Percentiles rank a stretch among this genome's conserved stretches.
phyloP scores from a whole-genome alignment of 78 protist species.

The Dictyostelium purpureum region DNA sequence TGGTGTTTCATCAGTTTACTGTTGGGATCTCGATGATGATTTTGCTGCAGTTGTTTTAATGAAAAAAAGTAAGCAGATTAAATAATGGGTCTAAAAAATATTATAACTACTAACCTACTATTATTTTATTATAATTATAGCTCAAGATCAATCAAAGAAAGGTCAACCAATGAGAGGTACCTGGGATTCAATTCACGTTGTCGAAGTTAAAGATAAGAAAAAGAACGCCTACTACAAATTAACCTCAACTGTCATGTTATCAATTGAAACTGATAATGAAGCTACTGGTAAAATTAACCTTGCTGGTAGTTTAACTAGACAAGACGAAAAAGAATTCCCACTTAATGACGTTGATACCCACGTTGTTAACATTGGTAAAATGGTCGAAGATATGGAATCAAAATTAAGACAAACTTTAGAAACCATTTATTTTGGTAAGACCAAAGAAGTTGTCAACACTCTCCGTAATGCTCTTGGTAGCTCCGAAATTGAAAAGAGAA shows the following conservation, averaged over 20 bases:
- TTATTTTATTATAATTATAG: not conserved
- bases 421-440: constrained; percentile 96
- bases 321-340: constrained; percentile 75
- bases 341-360: constrained; percentile 85
- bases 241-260: constrained; percentile 97
- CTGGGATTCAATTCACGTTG: constrained; percentile 98
- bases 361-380: constrained; percentile 94
- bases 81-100: not conserved
- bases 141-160: constrained; percentile 85
- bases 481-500: constrained; percentile 76
- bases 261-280: constrained; percentile 82
- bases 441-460: constrained; percentile 91
- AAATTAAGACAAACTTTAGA: constrained; percentile 91
- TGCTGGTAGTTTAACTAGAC: constrained; percentile 92
- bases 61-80: constrained; percentile 83
- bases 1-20: constrained; percentile 94
- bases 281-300: constrained; percentile 85
- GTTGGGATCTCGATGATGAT: constrained; percentile 95
- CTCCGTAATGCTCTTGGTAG: constrained; percentile 58
- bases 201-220: constrained; percentile 88
- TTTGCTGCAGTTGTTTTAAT: constrained; percentile 94
- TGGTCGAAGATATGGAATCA: constrained; percentile 97
- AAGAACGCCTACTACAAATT: constrained; percentile 89
- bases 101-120: not conserved
- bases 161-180: constrained; percentile 90